Base-by-base conservation (phyloP, 352 stramenopile species). In the Aphanomyces euteiches region DNA sequence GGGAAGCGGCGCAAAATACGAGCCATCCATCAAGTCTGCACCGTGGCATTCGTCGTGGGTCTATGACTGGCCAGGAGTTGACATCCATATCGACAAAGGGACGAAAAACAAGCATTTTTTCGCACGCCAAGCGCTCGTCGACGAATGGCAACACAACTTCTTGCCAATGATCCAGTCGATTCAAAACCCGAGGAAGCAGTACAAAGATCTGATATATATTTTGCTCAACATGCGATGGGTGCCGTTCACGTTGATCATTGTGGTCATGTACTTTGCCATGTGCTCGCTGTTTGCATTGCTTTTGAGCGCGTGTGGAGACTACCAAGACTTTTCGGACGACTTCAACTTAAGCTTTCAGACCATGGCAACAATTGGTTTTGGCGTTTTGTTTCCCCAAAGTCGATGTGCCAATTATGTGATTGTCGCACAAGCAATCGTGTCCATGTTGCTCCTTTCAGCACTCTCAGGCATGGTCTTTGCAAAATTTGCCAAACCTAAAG, bases 191-290 rank as follows among this genome's bases (percentile, higher is more conserved):
- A 77, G 84, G 8, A 80, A 79, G 54, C 76, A 77, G 36, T 92
- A 92, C 81, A 93, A 93, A 66, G 86, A 93, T 66, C 88, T 90
- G 34, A 72, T 93, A 6, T 93, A 93, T 66, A 81, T 93, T 68
- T 72, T 93, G 56, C 75, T 93, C 58, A 93, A 93, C 73, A 85
- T 91, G 81, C 81, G 82, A 56, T 92, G 84, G 84, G 79, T 85
- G 7, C 85, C 87, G 79, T 74, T 93, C 40, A 74, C 82, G 6
- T 78, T 67, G 21, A 79, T 90, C 66, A 63, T 92, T 15, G 66
- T 90, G 10, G 37, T 13, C 6, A 10, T 72, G 43, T 72, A 67
- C 43, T 63, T 72, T 45, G 48, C 41, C 7, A 90, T 87, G 67
- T 89, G 90, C 61, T 81, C 89, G 34, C 61, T 81, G 19, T 92